A percentile compares a stretch with the other conserved stretches of the same genome.
phyloP scores from a whole-genome alignment of 2,329 filamentous ascomycete genomes.

The Cordyceps pruinosa region DNA sequence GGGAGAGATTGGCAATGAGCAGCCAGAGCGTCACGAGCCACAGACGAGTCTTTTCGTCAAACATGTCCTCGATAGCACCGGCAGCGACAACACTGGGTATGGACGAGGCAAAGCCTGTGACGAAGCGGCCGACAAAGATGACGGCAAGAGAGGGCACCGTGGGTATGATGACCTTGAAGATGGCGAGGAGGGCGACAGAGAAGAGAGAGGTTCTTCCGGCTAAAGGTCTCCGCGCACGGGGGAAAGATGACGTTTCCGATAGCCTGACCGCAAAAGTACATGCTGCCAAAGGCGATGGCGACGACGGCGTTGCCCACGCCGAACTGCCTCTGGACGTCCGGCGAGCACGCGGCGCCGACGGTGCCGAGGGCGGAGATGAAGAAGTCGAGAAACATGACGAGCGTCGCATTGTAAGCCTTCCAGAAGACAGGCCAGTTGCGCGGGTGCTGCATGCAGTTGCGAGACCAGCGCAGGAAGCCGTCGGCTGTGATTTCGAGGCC shows the following conservation, averaged over 20 bases:
- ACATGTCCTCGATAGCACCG: conserved; percentile 1
- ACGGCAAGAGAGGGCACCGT: not conserved
- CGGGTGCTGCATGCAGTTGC: not conserved
- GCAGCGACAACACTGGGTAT: not conserved
- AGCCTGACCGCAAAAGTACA: not conserved
- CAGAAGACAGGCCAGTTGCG: not conserved
- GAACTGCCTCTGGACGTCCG: not conserved
- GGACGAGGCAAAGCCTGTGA: not conserved
- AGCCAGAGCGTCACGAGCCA: conserved; percentile 1
- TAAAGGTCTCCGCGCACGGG: not conserved
- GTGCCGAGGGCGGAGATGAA: conserved; percentile 1
- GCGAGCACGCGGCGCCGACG: not conserved
- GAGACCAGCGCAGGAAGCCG: conserved; percentile 1
- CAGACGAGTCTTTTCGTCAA: not conserved
- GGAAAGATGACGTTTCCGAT: conserved; percentile 1
- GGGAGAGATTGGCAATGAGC: not conserved
- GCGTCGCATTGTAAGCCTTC: conserved; percentile 1
- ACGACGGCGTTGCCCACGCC: not conserved
- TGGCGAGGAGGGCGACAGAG: not conserved
- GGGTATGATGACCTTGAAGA: conserved; percentile 1
- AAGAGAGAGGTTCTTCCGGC: conserved; percentile 1
- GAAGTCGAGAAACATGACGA: conserved; percentile 2
- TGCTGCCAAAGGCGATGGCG: not conserved
- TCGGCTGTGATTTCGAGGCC: not conserved
- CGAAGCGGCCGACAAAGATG: conserved; percentile 1